Percentiles rank a stretch among this genome's conserved stretches.
Conservation (phyloP, 768 basidiomycete genomes). For the Suillus decipiens region DNA sequence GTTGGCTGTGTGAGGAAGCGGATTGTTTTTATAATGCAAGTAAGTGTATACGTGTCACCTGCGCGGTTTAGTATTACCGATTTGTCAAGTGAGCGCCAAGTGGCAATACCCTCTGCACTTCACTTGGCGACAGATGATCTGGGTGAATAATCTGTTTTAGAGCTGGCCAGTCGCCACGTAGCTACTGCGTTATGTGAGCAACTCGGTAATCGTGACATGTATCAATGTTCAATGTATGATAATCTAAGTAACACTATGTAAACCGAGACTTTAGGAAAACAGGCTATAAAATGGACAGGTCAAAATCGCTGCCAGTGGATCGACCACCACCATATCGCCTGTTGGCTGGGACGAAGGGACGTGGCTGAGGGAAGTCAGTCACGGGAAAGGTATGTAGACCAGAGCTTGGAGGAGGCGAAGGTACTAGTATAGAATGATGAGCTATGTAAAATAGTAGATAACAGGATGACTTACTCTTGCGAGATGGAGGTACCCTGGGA, state of each 20-base stretch:
- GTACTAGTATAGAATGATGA: constrained; percentile 37
- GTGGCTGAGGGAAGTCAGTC: constrained; percentile 77
- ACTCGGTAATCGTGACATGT: not conserved
- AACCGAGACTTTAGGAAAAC: not conserved
- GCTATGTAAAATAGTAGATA: constrained; percentile 8
- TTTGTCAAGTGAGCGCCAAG: not conserved
- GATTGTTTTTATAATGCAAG: constrained; percentile 24
- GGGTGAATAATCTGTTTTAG: not conserved
- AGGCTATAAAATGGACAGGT: constrained; percentile 41
- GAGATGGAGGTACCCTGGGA: constrained; percentile 36
- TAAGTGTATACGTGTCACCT: constrained; percentile 33
- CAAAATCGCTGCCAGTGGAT: constrained; percentile 70
- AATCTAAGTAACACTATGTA: not conserved
- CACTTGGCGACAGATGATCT: not conserved
- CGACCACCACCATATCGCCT: constrained; percentile 69
- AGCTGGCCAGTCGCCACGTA: not conserved
- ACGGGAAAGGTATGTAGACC: constrained; percentile 76
- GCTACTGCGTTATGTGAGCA: not conserved
- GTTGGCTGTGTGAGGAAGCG: constrained; percentile 17
- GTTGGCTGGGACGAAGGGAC: constrained; percentile 50
- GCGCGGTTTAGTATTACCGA: not conserved
- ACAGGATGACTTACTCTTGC: constrained; percentile 47
- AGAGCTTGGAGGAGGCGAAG: constrained; percentile 60
- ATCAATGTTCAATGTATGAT: not conserved
- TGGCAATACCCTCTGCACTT: not conserved